phyloP scores from a whole-genome alignment of 768 basidiomycete species.

The Pleurotus djamor region DNA sequence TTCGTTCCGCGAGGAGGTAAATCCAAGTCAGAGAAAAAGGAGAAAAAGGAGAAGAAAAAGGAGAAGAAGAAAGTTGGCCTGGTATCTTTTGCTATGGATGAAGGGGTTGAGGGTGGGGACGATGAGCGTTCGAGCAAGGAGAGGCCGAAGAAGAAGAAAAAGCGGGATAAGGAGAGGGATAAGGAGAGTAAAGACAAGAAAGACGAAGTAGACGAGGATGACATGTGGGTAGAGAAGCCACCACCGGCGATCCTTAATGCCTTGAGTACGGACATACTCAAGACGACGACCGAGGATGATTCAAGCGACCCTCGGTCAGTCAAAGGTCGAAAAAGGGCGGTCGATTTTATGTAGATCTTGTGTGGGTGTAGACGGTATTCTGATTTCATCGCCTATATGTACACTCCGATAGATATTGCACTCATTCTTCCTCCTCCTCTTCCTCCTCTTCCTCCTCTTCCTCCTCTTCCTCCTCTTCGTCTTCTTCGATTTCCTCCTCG shows the following conservation, averaged over 20 bases:
- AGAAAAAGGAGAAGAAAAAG: slow-evolving; percentile 48
- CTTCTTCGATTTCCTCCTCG: slow-evolving; percentile 19
- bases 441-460: slow-evolving; percentile 25
- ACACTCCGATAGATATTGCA: no score
- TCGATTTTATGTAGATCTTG: slow-evolving; percentile 64
- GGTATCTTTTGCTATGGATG: slow-evolving; percentile 80
- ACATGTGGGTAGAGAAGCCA: slow-evolving; percentile 73
- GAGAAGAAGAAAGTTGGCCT: slow-evolving; percentile 43
- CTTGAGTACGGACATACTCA: slow-evolving; percentile 17
- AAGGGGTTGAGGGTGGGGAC: slow-evolving; percentile 36
- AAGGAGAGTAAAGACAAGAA: no score
- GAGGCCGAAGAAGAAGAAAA: slow-evolving; percentile 41
- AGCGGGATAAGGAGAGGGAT: slow-evolving; percentile 34
- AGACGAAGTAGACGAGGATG: slow-evolving; percentile 37
- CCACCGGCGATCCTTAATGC: slow-evolving; percentile 46
- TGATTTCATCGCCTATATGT: background rate
- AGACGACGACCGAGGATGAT: background rate
- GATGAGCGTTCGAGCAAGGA: slow-evolving; percentile 30
- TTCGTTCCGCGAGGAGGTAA: slow-evolving; percentile 72
- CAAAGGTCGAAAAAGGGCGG: slow-evolving; percentile 64
- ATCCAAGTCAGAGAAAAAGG: slow-evolving; percentile 41
- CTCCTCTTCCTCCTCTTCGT: slow-evolving; percentile 25
- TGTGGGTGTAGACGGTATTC: no score
- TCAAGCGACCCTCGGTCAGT: slow-evolving; percentile 16
- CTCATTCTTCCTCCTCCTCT: background rate